Conservation (phyloP, 257 asterid genomes). For the Penstemon barbatus region DNA sequence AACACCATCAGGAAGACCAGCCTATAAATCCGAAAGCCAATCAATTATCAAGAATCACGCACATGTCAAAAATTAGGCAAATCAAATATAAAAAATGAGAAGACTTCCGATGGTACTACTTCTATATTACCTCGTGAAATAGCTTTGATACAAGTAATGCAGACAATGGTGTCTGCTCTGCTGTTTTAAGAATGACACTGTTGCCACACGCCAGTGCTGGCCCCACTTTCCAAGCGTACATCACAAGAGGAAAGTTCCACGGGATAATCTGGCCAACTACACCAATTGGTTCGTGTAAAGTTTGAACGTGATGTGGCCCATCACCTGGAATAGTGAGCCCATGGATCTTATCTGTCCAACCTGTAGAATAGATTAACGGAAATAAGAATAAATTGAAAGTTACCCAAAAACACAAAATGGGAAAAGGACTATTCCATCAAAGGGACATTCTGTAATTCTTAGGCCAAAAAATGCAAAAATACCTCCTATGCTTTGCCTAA, state of each 20-base stretch:
- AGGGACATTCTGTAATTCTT: background rate
- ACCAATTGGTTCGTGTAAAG: conserved; percentile 96
- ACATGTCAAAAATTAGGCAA: background rate
- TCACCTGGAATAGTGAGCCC: conserved; percentile 89
- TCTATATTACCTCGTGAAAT: conserved; percentile 69
- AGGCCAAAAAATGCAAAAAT: too few relatives aligned
- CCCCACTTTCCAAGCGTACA: conserved; percentile 93
- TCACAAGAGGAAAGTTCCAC: conserved; percentile 92
- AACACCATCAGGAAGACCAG: conserved; percentile 95
- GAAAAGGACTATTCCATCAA: background rate
- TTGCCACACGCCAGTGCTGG: conserved; percentile 95
- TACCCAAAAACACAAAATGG: background rate
- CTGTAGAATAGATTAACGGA: conserved; percentile 40
- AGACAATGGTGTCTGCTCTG: conserved; percentile 96
- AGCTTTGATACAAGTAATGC: conserved; percentile 78
- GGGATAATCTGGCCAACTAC: conserved; percentile 98
- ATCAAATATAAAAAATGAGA: background rate
- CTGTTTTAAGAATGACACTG: conserved; percentile 82
- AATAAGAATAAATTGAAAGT: background rate
- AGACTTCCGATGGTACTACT: background rate
- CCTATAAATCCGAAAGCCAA: conserved; percentile 45
- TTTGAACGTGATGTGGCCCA: conserved; percentile 88
- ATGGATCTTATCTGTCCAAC: conserved; percentile 98
- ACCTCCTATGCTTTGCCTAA: too few relatives aligned
- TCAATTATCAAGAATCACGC: conserved; percentile 18